Base-by-base conservation (phyloP, 192 early-diverging fungal genomes). In the Coemansia sp. region DNA sequence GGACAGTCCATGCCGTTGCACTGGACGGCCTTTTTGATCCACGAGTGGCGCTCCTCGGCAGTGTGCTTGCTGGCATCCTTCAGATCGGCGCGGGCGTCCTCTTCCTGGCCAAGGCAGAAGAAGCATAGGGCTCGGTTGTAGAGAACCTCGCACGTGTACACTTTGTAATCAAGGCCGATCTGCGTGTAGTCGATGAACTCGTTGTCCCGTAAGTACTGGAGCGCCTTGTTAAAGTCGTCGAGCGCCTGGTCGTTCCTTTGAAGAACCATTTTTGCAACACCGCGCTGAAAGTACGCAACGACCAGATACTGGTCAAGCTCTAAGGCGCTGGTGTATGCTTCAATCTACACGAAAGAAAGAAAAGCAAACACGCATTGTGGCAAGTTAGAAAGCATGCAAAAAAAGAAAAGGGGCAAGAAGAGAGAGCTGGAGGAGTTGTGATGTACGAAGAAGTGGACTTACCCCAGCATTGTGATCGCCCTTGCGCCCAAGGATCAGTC, bases 121-220 rank as follows among this genome's bases (percentile, higher is more conserved):
- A 87, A 86, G 71, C 90, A 91, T 29, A 99, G 84, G 2, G 88
- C 95, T 15, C 92, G 87, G 75, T 97, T 97, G 85, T 92, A 99
- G 54, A 91, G 71, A 14, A 95, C 88, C 75, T 99, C 91, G 73
- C 90, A 96, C 0, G 89, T 76, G 71, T 90, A 94, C 32, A 99
- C 84, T 72, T 94, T 92, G 82, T 89, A 95, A 35, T 89, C 84
- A 38, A 97, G 87, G 4, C 97, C 97, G 35, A 99, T 84, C 72
- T 99, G 97, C 63, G 88, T 88, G 72, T 99, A 99, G 76, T 99
- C 94, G 62, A 99, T 96, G 43, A 91, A 85, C 61, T 87, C 82
- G 78, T 95, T 96, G 59, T 91, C 90, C 49, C 91, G 87, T 59
- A 94, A 70, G 72, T 87, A 88, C 85, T 89, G 71, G 57, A 90